phyloP scores from a whole-genome alignment of 2,329 filamentous ascomycete genomes.

The Calonectria leucothoes region DNA sequence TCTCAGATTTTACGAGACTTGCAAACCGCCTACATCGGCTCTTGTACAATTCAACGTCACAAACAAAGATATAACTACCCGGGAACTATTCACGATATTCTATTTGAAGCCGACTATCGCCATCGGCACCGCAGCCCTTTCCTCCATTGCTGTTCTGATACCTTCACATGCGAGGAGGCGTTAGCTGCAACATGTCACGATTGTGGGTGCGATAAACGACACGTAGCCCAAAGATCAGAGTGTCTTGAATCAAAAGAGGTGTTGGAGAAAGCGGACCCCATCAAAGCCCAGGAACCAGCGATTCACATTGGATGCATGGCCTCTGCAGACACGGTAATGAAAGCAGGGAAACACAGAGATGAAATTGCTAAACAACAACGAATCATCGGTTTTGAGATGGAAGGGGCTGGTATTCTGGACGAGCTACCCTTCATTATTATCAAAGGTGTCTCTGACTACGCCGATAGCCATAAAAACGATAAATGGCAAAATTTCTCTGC shows the following conservation, averaged over 20 bases:
- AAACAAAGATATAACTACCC: slow-evolving; percentile 37
- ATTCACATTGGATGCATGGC: slow-evolving; percentile 49
- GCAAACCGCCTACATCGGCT: not conserved
- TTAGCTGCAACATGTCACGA: slow-evolving; percentile 17
- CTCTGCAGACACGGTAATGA: slow-evolving; percentile 48
- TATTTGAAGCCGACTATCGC: slow-evolving; percentile 44
- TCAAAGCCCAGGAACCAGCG: slow-evolving; percentile 10
- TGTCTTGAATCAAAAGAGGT: not conserved
- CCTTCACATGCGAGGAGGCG: slow-evolving; percentile 21
- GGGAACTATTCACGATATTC: slow-evolving; percentile 39
- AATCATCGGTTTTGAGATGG: slow-evolving; percentile 14
- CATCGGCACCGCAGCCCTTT: slow-evolving; percentile 44
- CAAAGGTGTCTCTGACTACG: slow-evolving; percentile 17
- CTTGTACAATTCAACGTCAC: not conserved
- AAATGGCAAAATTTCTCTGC: slow-evolving; percentile 14
- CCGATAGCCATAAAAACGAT: slow-evolving; percentile 13
- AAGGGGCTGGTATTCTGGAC: slow-evolving; percentile 4
- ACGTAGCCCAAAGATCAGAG: slow-evolving; percentile 35
- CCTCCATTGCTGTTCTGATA: not conserved
- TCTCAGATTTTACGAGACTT: not conserved
- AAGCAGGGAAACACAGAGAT: slow-evolving; percentile 34
- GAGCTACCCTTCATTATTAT: slow-evolving; percentile 5
- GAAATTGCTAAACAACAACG: not conserved
- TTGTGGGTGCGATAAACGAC: slow-evolving; percentile 21
- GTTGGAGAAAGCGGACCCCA: slow-evolving; percentile 32